Evolutionary conservation across 75 land plant genomes (phyloP).

Genomic region (Pinus taeda): DNA sequence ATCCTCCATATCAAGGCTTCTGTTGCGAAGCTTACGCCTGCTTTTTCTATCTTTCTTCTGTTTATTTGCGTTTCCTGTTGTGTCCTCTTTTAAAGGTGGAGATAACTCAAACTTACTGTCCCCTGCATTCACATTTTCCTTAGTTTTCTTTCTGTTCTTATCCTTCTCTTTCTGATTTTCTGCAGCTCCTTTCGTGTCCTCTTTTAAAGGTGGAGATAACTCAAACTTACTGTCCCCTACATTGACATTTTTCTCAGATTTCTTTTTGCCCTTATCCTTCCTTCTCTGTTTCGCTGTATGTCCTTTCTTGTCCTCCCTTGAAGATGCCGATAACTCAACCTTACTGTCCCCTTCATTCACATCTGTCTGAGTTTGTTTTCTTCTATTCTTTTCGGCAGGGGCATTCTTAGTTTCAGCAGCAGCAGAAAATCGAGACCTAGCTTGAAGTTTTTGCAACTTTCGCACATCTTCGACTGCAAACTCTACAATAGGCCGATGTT

Average conservation of each 20-base stretch:
- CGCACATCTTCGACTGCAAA: conserved; percentile 89
- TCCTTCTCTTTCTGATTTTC: background rate
- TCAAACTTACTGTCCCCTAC: background rate
- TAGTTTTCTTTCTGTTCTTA: conserved; percentile 7
- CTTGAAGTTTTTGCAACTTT: conserved; percentile 37
- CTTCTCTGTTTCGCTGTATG: background rate
- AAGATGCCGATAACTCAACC: background rate
- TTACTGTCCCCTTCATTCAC: background rate
- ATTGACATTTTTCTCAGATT: background rate
- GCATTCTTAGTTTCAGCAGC: background rate
- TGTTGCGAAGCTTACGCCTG: background rate
- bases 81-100: conserved; percentile 2
- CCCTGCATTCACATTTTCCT: background rate
- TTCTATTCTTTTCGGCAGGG: background rate
- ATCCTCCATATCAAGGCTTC: background rate
- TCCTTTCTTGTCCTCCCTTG: background rate
- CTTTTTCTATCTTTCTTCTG: conserved; percentile 8
- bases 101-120: background rate
- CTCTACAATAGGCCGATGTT: conserved; percentile 90
- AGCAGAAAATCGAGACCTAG: conserved; percentile 1
- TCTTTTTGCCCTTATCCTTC: background rate
- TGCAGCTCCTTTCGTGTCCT: background rate
- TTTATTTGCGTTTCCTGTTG: background rate
- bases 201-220: background rate
- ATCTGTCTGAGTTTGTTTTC: conserved; percentile 1